Evolutionary conservation across 1,284 basidiomycete genomes (phyloP), one percentile per base, ranked within the genome.

Genomic region (Macrocystidia cucumis): DNA sequence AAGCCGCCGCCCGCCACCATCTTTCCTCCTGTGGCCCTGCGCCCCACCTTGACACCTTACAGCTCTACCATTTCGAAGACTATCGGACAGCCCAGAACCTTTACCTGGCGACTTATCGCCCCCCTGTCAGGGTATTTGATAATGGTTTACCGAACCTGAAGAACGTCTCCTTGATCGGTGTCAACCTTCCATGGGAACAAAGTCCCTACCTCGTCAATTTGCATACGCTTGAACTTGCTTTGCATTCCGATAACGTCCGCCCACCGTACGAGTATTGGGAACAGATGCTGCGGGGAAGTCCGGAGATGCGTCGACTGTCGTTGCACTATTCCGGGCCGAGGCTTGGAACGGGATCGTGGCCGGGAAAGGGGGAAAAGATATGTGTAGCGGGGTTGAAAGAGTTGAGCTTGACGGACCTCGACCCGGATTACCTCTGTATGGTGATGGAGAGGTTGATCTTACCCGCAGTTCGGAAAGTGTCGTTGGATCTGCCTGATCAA

Each of bases 61-160:
- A 78, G 52, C 60, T 79, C 7, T 79, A 76, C 54, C 76, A 78
- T 51, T 74, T 77, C 44, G 69, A 77, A 46, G 62, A 74, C 44
- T 78, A 67, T 51, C 49, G 56, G 22, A 67, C 59, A n/a, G 48
- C 65, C 0, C 64, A 71, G 40, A 60, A 66, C 34, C 60, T 74
- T 3, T 68, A 64, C 48, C 53, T 66, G 34, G 70, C 72, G 8
- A 77, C 73, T 14, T 66, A 71, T 42, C 58, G 66, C n/a, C 65
- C 68, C 3, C 74, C 74, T 9, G 74, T 77, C 12, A 55, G 62
- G 41, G 65, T 74, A 25, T 76, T 78, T 51, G 53, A 55, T 44
- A 71, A 72, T 44, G 40, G 48, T 9, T 58, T 74, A 13, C 74
- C 74, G 9, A 49, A 52, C 8, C 54, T 77, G 22, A 62, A 56